These are phyloP conservation scores for Zalaria sp. DNA, from an alignment of 2,329 filamentous ascomycete species.

Conservation along the genomic window DNA sequence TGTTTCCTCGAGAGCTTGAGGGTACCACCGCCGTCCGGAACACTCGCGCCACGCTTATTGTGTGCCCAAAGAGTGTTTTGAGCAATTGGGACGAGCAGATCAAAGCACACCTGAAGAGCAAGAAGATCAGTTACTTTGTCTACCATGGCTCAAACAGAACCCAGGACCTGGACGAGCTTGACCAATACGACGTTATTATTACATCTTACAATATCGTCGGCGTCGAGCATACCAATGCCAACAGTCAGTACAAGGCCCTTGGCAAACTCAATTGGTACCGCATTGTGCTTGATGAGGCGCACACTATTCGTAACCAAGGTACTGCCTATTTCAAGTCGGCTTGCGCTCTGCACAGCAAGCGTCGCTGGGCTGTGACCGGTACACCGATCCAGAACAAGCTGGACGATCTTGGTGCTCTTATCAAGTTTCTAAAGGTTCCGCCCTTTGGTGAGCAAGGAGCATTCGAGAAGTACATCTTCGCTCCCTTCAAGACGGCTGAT, in stretches of 20 bases:
- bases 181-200: slow-evolving; percentile 68
- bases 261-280: slow-evolving; percentile 81
- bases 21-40: slow-evolving; percentile 42
- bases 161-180: slow-evolving; percentile 53
- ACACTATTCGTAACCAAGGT: slow-evolving; percentile 77
- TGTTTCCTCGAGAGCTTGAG: slow-evolving; percentile 21
- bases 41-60: slow-evolving; percentile 65
- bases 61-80: slow-evolving; percentile 81
- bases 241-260: slow-evolving; percentile 44
- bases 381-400: slow-evolving; percentile 91
- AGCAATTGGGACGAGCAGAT: slow-evolving; percentile 94
- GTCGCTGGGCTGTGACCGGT: slow-evolving; percentile 93
- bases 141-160: slow-evolving; percentile 75
- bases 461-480: slow-evolving; percentile 68
- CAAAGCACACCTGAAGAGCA: slow-evolving; percentile 58
- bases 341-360: slow-evolving; percentile 61
- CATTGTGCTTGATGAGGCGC: slow-evolving; percentile 86
- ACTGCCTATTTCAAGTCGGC: slow-evolving; percentile 77
- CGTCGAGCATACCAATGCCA: slow-evolving; percentile 40
- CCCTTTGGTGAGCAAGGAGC: slow-evolving; percentile 69
- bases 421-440: slow-evolving; percentile 70
- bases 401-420: slow-evolving; percentile 74
- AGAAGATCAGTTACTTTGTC: slow-evolving; percentile 56
- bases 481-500: slow-evolving; percentile 77
- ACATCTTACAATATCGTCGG: slow-evolving; percentile 86